These are phyloP conservation scores for Thraustotheca clavata DNA, from an alignment of 352 stramenopile genomes.

Conservation along the genomic window DNA sequence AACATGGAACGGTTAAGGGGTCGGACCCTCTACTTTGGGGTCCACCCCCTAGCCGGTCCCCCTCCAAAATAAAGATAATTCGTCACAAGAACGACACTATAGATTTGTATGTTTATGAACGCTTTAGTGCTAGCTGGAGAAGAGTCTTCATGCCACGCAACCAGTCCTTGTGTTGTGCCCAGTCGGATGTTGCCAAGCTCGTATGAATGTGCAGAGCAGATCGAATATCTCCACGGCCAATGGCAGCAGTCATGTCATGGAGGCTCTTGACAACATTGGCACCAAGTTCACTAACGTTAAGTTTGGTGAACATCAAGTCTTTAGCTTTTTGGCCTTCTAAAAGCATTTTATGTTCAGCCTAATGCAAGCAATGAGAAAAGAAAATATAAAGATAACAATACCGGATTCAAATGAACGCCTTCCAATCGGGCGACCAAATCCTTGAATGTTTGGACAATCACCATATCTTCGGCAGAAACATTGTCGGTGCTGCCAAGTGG, in stretches of 20 bases:
- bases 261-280: slow-evolving; percentile 58
- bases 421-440: slow-evolving; percentile 67
- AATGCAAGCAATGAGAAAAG: not conserved
- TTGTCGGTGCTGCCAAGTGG: slow-evolving; percentile 56
- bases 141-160: slow-evolving; percentile 95
- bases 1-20: slow-evolving; percentile 21
- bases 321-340: slow-evolving; percentile 78
- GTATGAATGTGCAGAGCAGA: slow-evolving; percentile 82
- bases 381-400: slow-evolving; percentile 29
- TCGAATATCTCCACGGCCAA: slow-evolving; percentile 68
- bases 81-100: not conserved
- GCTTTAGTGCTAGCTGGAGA: slow-evolving; percentile 91
- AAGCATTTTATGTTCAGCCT: slow-evolving; percentile 85
- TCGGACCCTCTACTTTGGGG: no score
- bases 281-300: slow-evolving; percentile 69
- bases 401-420: slow-evolving; percentile 68
- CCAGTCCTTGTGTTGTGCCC: slow-evolving; percentile 97
- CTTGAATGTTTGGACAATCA: slow-evolving; percentile 76
- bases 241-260: slow-evolving; percentile 73
- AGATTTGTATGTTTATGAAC: slow-evolving; percentile 60
- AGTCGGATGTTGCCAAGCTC: slow-evolving; percentile 88
- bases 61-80: not conserved
- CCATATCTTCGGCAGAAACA: slow-evolving; percentile 57
- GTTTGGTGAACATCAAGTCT: slow-evolving; percentile 82
- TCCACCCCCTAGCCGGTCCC: slow-evolving; percentile 15